A percentile compares a stretch with the other conserved stretches of the same genome.
phyloP scores from a whole-genome alignment of 768 basidiomycete genomes.

The Hydnomerulius pinastri region DNA sequence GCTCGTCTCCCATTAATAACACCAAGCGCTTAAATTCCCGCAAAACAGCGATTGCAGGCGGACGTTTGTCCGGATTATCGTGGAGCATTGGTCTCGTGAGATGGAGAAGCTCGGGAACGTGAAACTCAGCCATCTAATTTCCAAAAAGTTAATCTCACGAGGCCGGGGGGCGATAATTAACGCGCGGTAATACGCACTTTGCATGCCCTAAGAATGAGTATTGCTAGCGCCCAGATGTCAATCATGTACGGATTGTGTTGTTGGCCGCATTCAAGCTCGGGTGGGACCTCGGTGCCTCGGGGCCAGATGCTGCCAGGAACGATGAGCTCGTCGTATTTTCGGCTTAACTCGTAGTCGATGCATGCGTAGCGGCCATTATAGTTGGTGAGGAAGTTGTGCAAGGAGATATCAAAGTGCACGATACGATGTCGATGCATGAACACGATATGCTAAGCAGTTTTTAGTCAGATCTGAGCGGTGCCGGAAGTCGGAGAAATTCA shows the following conservation, averaged over 20 bases:
- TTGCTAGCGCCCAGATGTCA: conserved; percentile 72
- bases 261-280: conserved; percentile 60
- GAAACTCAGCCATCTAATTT: conserved; percentile 53
- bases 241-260: conserved; percentile 63
- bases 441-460: conserved; percentile 51
- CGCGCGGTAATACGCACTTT: conserved; percentile 46
- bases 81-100: conserved; percentile 63
- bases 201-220: conserved; percentile 64
- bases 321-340: conserved; percentile 44
- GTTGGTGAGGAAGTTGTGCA: conserved; percentile 69
- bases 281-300: conserved; percentile 68
- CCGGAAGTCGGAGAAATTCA: background rate
- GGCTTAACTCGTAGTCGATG: conserved; percentile 74
- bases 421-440: conserved; percentile 72
- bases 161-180: background rate
- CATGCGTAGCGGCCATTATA: conserved; percentile 64
- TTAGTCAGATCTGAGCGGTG: conserved; percentile 1
- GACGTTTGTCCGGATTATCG: conserved; percentile 50
- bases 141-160: conserved; percentile 8
- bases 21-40: conserved; percentile 53
- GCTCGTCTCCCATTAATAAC: conserved; percentile 40
- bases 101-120: conserved; percentile 59
- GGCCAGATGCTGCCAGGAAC: conserved; percentile 42
- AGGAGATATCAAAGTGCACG: conserved; percentile 73
- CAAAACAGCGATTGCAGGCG: conserved; percentile 49